These are phyloP conservation scores for Suillus clintonianus DNA, from an alignment of 768 basidiomycete genomes.

Conservation along the genomic window DNA sequence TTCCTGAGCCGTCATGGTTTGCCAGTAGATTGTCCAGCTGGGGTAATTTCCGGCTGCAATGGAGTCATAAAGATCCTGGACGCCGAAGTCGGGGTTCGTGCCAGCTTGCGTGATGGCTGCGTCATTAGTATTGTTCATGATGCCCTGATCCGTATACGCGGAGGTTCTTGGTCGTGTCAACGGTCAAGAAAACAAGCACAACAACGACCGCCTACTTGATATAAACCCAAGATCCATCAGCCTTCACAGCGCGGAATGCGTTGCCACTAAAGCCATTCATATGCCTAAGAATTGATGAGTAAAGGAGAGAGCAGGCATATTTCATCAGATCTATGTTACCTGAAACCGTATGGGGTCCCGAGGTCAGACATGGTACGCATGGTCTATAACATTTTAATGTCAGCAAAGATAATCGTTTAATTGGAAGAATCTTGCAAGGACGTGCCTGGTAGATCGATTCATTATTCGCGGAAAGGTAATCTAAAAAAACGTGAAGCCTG, in stretches of 20 bases:
- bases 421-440: background rate
- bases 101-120: constrained; percentile 41
- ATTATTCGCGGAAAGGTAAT: constrained; percentile 49
- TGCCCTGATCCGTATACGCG: constrained; percentile 35
- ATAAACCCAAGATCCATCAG: constrained; percentile 51
- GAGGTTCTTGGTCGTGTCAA: constrained; percentile 19
- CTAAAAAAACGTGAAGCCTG: constrained; percentile 19
- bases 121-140: constrained; percentile 39
- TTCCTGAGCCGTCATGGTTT: constrained; percentile 52
- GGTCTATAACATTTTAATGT: constrained; percentile 22
- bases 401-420: background rate
- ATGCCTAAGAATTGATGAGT: constrained; percentile 24
- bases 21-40: constrained; percentile 59
- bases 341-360: constrained; percentile 52
- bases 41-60: constrained; percentile 56
- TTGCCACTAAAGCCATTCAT: constrained; percentile 56
- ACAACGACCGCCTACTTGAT: constrained; percentile 43
- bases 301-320: background rate
- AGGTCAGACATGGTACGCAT: constrained; percentile 57
- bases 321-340: constrained; percentile 19
- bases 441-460: constrained; percentile 45
- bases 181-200: background rate
- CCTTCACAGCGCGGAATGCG: constrained; percentile 47
- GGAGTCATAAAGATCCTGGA: constrained; percentile 54
- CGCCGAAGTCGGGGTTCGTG: constrained; percentile 52